phyloP scores from a whole-genome alignment of 2,329 filamentous ascomycete genomes.

The Neopestalotiopsis sp. region DNA sequence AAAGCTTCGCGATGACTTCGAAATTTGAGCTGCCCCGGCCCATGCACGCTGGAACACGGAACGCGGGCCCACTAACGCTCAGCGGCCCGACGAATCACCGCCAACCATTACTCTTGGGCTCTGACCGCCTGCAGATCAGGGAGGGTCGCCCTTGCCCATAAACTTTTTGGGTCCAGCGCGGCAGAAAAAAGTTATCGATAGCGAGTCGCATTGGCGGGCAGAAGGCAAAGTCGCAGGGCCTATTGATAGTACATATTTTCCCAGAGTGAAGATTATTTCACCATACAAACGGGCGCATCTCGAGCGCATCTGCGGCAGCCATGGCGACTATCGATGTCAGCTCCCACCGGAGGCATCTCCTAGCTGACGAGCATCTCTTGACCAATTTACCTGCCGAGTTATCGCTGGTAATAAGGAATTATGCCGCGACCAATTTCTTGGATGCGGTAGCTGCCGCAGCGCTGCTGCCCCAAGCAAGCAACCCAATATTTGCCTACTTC shows the following conservation, averaged over 20 bases:
- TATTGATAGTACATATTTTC: background rate
- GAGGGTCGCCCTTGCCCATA: background rate
- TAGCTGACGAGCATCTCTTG: slow-evolving; percentile 59
- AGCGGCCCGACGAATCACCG: slow-evolving; percentile 14
- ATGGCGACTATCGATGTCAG: slow-evolving; percentile 64
- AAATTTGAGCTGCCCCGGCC: slow-evolving; percentile 13
- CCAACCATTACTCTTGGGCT: slow-evolving; percentile 8
- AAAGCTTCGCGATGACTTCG: slow-evolving; percentile 17
- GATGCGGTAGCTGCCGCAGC: slow-evolving; percentile 73
- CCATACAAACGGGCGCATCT: background rate
- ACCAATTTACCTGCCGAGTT: slow-evolving; percentile 73
- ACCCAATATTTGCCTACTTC: slow-evolving; percentile 76
- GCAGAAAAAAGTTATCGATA: slow-evolving; percentile 17
- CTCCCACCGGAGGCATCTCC: slow-evolving; percentile 59
- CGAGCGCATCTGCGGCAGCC: slow-evolving; percentile 25
- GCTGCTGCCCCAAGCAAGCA: slow-evolving; percentile 72
- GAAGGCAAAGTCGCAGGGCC: slow-evolving; percentile 3
- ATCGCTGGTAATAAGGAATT: slow-evolving; percentile 67
- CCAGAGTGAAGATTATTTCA: slow-evolving; percentile 10
- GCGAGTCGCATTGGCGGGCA: background rate
- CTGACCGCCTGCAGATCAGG: background rate
- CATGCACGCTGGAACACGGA: background rate
- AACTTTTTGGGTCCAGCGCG: background rate
- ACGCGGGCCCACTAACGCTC: background rate
- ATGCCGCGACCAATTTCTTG: slow-evolving; percentile 70